Base-by-base conservation (phyloP, 2,329 filamentous ascomycete species). In the Fusarium praegraminearum region DNA sequence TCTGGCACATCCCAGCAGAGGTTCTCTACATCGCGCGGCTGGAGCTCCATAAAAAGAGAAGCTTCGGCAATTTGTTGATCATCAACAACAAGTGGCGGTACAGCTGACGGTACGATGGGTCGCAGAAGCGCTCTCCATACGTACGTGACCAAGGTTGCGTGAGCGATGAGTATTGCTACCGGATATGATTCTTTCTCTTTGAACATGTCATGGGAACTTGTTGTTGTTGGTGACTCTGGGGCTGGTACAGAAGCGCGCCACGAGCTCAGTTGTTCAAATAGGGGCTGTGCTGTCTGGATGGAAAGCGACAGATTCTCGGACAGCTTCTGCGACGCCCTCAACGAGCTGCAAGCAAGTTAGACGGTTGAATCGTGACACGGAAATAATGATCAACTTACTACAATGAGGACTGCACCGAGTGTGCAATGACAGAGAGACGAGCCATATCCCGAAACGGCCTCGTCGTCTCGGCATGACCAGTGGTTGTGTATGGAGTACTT, bases 171-270 rank as follows among this genome's bases (percentile, higher is more conserved):
- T 38, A 38, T 20, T 13, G 11, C 11, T 20, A n/a, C 36, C 5
- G 36, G 36, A 20, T 38, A 38, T 38, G 36, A 38, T 20, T 11
- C 36, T 2, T 11, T 20, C 2, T 11, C 9, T 1, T 38, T 38
- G n/a, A 20, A n/a, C 3, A 2, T 38, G 0, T 2, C 10, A n/a
- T 20, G 7, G 11, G 20, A 1, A 20, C 3, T 7, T 13, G 36
- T 38, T 7, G 18, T 18, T 36, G 18, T 38, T 7, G 36, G 18
- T 38, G 11, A 4, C 36, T 38, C 36, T 38, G 36, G 36, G 18
- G 3, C 10, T 38, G 7, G 36, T 7, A 38, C 36, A 5, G 36
- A 38, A 20, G 36, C 18, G n/a, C 36, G 36, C 36, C 36, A 38
- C 12, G n/a, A 38, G 36, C 18, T 38, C 5, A 38, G n/a, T 20